Evolutionary conservation across 2,329 filamentous ascomycete genomes (phyloP).

Genomic region (Apiospora hydei): DNA sequence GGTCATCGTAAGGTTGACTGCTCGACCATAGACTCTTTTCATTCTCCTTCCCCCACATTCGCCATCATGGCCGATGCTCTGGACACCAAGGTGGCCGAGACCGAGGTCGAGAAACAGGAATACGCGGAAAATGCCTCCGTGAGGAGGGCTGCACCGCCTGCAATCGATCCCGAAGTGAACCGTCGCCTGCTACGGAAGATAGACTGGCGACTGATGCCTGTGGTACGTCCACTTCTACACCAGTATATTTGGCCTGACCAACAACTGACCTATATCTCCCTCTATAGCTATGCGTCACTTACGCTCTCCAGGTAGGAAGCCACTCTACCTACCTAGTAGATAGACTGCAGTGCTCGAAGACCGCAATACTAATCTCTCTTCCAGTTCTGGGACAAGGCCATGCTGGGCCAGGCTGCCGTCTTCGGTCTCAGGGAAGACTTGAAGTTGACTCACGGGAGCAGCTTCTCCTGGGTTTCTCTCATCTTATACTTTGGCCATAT

Average conservation of each 20-base stretch:
- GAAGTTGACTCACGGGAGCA: conserved; percentile 36
- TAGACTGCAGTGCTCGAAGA: background rate
- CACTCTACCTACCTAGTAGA: background rate
- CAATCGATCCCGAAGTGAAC: conserved; percentile 18
- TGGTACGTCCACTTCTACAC: conserved; percentile 29
- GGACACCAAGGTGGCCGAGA: conserved; percentile 12
- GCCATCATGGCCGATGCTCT: background rate
- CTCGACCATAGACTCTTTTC: background rate
- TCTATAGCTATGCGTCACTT: conserved; percentile 39
- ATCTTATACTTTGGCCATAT: conserved; percentile 46
- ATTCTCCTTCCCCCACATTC: background rate
- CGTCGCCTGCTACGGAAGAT: conserved; percentile 30
- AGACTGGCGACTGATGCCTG: conserved; percentile 37
- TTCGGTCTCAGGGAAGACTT: conserved; percentile 42
- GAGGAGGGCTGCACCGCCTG: conserved; percentile 9
- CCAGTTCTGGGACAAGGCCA: conserved; percentile 41
- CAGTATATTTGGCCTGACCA: background rate
- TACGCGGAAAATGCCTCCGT: background rate
- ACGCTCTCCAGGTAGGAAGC: conserved; percentile 31
- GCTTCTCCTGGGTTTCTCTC: conserved; percentile 42
- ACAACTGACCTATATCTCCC: background rate
- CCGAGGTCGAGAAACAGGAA: background rate
- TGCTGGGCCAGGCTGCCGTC: conserved; percentile 39
- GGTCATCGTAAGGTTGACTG: background rate
- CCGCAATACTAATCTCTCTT: conserved; percentile 24